phyloP scores from a whole-genome alignment of 2,329 filamentous ascomycete genomes.

The Cladosporium halotolerans region DNA sequence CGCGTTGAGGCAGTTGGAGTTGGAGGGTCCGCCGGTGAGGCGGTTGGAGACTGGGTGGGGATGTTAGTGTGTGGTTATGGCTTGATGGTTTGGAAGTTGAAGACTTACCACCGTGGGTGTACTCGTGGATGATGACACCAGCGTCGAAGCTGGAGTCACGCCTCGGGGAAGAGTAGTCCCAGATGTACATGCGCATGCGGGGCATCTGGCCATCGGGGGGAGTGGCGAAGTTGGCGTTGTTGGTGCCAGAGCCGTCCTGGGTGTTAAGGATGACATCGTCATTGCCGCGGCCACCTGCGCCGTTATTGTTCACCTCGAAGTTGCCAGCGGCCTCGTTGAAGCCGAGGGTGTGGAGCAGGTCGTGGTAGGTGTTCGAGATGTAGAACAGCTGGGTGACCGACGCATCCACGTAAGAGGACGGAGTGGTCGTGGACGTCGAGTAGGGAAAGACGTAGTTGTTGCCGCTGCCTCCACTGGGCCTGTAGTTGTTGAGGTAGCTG shows the following conservation, averaged over 20 bases:
- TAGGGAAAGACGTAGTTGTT: slow-evolving; percentile 35
- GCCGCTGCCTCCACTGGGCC: slow-evolving; percentile 39
- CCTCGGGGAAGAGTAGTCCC: slow-evolving; percentile 42
- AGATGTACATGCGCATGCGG: slow-evolving; percentile 56
- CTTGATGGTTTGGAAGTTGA: not conserved
- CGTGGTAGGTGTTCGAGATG: slow-evolving; percentile 54
- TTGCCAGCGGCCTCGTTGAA: slow-evolving; percentile 55
- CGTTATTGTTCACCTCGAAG: slow-evolving; percentile 54
- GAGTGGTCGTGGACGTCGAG: slow-evolving; percentile 2
- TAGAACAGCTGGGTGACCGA: slow-evolving; percentile 57
- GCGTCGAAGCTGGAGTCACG: slow-evolving; percentile 55
- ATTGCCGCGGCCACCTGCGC: slow-evolving; percentile 44
- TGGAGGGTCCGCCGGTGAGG: slow-evolving; percentile 53
- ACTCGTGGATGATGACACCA: slow-evolving; percentile 56
- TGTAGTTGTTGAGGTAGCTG: slow-evolving; percentile 45
- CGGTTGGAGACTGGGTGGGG: slow-evolving; percentile 46
- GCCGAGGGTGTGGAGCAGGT: slow-evolving; percentile 52
- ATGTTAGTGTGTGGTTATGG: slow-evolving; percentile 21
- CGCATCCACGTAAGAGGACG: slow-evolving; percentile 43
- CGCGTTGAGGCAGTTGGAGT: slow-evolving; percentile 43
- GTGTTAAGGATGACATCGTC: slow-evolving; percentile 52
- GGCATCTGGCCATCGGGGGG: slow-evolving; percentile 46
- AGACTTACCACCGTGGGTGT: slow-evolving; percentile 36
- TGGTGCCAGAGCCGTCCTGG: slow-evolving; percentile 49
- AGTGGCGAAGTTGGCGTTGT: slow-evolving; percentile 55